These are phyloP conservation scores for Cymodocea nodosa DNA, from an alignment of 116 monocot genomes.

Conservation along the genomic window DNA sequence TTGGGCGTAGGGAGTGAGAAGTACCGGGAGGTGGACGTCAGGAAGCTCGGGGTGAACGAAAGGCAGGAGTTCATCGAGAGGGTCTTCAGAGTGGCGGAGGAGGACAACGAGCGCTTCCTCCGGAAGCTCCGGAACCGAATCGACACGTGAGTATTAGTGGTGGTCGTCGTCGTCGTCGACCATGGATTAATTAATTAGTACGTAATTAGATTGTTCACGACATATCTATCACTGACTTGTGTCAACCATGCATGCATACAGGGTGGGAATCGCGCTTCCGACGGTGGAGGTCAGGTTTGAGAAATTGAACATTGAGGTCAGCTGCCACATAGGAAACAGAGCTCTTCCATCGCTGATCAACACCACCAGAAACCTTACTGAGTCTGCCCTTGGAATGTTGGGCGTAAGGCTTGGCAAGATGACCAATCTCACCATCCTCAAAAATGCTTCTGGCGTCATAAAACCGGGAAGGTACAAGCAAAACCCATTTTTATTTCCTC, in stretches of 20 bases:
- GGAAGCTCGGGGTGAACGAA: constrained; percentile 31
- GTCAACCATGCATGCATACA: not conserved
- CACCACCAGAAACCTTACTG: constrained; percentile 24
- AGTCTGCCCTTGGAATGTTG: constrained; percentile 21
- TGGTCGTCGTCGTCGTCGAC: too few species aligned
- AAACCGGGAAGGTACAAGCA: constrained; percentile 45
- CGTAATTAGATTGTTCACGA: too few species aligned
- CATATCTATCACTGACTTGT: too few species aligned
- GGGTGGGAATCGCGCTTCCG: constrained; percentile 35
- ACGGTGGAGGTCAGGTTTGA: constrained; percentile 70
- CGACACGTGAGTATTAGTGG: constrained; percentile 37
- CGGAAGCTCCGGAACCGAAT: constrained; percentile 51
- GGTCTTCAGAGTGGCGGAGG: constrained; percentile 55
- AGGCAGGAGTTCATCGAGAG: constrained; percentile 61
- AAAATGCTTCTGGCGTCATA: constrained; percentile 47
- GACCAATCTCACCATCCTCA: constrained; percentile 45
- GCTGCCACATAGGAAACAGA: constrained; percentile 58
- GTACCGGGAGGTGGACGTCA: constrained; percentile 49
- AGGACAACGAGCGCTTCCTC: constrained; percentile 62
- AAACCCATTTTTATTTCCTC: too few species aligned
- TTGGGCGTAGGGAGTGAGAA: constrained; percentile 2
- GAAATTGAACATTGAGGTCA: constrained; percentile 37
- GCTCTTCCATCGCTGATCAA: constrained; percentile 67
- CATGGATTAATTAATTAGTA: too few species aligned
- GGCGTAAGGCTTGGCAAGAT: constrained; percentile 22